Evolutionary conservation across 2,329 filamentous ascomycete species (phyloP).

Genomic region (Apiospora koreana): DNA sequence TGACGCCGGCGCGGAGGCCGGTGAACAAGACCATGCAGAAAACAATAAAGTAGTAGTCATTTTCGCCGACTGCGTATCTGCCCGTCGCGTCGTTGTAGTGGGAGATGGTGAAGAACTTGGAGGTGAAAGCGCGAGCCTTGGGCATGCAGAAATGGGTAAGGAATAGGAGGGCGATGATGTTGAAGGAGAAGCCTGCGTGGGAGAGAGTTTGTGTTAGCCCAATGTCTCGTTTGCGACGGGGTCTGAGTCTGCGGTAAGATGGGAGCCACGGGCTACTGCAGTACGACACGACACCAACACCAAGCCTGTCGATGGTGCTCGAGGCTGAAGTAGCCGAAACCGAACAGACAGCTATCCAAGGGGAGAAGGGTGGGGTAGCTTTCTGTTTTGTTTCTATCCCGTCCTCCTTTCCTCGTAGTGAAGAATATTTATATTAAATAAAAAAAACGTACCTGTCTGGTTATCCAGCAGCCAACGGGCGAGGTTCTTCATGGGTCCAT

Average conservation of each 20-base stretch:
- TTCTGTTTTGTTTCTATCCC: not conserved
- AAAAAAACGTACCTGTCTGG: slow-evolving; percentile 67
- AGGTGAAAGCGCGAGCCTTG: slow-evolving; percentile 74
- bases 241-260: not conserved
- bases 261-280: not conserved
- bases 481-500: slow-evolving; percentile 60
- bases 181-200: slow-evolving; percentile 74
- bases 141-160: slow-evolving; percentile 83
- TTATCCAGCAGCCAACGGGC: slow-evolving; percentile 74
- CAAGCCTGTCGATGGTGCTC: not conserved
- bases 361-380: not conserved
- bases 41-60: slow-evolving; percentile 76
- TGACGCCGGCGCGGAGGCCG: slow-evolving; percentile 76
- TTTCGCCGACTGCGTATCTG: slow-evolving; percentile 73
- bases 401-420: not conserved
- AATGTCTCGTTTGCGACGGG: not conserved
- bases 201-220: not conserved
- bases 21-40: slow-evolving; percentile 86
- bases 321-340: not conserved
- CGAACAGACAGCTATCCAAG: not conserved
- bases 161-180: slow-evolving; percentile 79
- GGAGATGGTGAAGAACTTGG: slow-evolving; percentile 84
- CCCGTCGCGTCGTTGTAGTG: slow-evolving; percentile 73
- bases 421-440: too few relatives aligned
- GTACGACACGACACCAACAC: slow-evolving; percentile 2